A percentile compares a stretch with the other conserved stretches of the same genome.
Evolutionary conservation across 192 early-diverging fungal species (phyloP).

Genomic region (Coemansia sp.): DNA sequence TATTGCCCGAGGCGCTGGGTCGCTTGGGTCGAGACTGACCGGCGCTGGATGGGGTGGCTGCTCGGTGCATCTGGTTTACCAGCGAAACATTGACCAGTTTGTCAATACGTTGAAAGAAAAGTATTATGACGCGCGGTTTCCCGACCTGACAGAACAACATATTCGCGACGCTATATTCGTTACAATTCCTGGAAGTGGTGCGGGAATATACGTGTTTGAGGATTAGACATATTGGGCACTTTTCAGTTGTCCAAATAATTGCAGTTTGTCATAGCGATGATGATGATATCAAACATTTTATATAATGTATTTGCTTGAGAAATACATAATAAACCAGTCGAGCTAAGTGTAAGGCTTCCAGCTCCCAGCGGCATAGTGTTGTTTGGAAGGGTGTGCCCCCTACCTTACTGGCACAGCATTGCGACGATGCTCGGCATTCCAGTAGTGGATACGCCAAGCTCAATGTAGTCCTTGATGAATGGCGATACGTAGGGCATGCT

Average conservation of each 20-base stretch:
- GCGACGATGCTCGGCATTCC: constrained; percentile 31
- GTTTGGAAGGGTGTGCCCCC: no score
- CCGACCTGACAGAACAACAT: constrained; percentile 48
- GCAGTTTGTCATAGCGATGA: no score
- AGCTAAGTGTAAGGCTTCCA: no score
- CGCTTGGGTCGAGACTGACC: constrained; percentile 82
- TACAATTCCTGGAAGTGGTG: constrained; percentile 29
- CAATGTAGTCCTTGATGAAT: constrained; percentile 39
- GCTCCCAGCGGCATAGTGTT: no score
- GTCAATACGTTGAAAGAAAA: constrained; percentile 63
- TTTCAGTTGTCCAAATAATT: background rate
- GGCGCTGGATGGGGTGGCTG: constrained; percentile 96
- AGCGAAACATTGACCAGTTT: constrained; percentile 61
- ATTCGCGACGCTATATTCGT: constrained; percentile 59
- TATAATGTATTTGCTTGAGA: no score
- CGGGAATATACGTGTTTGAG: constrained; percentile 16
- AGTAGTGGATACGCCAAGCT: constrained; percentile 27
- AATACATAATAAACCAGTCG: no score
- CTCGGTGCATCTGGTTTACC: constrained; percentile 75
- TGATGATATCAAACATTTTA: background rate
- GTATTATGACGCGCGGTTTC: constrained; percentile 62
- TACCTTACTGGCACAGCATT: constrained; percentile 28
- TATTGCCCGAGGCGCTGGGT: constrained; percentile 65
- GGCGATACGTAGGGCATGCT: constrained; percentile 31
- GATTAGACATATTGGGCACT: background rate